Conservation (phyloP, 148 eudicot species). For the Vaccinium darrowii region DNA sequence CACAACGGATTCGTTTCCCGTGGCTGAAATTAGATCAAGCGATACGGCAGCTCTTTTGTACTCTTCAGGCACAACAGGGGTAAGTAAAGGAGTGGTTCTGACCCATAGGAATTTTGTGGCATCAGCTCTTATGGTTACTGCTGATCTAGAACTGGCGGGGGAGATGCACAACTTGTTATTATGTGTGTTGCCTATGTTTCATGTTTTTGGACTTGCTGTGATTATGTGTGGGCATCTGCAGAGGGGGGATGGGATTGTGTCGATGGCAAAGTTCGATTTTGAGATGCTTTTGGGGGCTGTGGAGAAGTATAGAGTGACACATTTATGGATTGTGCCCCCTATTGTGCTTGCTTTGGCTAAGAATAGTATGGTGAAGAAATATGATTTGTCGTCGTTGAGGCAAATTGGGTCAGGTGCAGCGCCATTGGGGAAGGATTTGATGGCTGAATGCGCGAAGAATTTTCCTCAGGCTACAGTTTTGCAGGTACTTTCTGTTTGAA, state of each 20-base stretch:
- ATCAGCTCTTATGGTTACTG: constrained; percentile 41
- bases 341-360: constrained; percentile 71
- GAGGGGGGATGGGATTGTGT: constrained; percentile 51
- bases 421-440: constrained; percentile 73
- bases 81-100: constrained; percentile 67
- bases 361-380: constrained; percentile 50
- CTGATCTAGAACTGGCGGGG: constrained; percentile 54
- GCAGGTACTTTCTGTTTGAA: constrained; percentile 37
- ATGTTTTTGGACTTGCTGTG: constrained; percentile 65
- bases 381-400: constrained; percentile 62
- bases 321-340: constrained; percentile 83
- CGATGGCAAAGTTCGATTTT: constrained; percentile 57
- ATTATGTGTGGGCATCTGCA: constrained; percentile 57
- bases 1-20: constrained; percentile 26
- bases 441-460: constrained; percentile 58
- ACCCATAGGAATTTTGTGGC: constrained; percentile 68
- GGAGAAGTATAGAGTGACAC: constrained; percentile 56
- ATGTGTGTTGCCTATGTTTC: constrained; percentile 79
- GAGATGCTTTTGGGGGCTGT: constrained; percentile 52
- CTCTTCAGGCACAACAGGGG: constrained; percentile 77
- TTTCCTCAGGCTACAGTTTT: constrained; percentile 48
- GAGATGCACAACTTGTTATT: constrained; percentile 46
- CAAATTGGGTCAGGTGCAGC: constrained; percentile 79
- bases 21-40: constrained; percentile 28
- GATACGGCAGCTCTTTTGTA: constrained; percentile 66